Evolutionary conservation across 2,329 filamentous ascomycete genomes (phyloP).

Genomic region (Aspergillus spinulosporus): DNA sequence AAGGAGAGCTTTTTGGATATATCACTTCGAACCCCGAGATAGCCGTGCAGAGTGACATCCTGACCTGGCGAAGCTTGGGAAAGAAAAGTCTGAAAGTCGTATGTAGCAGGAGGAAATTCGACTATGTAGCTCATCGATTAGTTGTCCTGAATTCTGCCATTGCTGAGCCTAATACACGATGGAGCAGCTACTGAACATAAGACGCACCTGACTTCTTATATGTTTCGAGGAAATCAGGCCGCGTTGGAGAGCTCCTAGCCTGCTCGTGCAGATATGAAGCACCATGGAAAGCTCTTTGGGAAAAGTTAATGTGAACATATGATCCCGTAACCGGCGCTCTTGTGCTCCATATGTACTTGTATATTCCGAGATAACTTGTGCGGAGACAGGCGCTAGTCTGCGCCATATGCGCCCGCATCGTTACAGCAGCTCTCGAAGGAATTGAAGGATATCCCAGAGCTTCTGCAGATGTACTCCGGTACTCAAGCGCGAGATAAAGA

Average conservation of each 20-base stretch:
- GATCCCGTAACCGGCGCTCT: slow-evolving; percentile 12
- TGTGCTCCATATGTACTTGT: slow-evolving; percentile 35
- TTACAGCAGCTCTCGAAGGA: slow-evolving; percentile 7
- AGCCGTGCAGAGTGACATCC: slow-evolving; percentile 65
- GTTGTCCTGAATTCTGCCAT: not conserved
- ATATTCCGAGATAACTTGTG: slow-evolving; percentile 41
- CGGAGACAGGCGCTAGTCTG: slow-evolving; percentile 30
- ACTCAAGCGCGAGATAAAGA: not conserved
- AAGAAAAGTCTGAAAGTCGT: slow-evolving; percentile 41
- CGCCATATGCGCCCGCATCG: slow-evolving; percentile 27
- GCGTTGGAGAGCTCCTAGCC: slow-evolving; percentile 10
- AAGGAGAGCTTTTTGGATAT: slow-evolving; percentile 71
- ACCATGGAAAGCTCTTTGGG: slow-evolving; percentile 26
- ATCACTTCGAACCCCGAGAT: slow-evolving; percentile 67
- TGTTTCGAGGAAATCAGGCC: slow-evolving; percentile 37
- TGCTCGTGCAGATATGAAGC: slow-evolving; percentile 26
- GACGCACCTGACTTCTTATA: slow-evolving; percentile 50
- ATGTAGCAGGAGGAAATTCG: slow-evolving; percentile 48
- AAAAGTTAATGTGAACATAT: slow-evolving; percentile 7
- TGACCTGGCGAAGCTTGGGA: slow-evolving; percentile 34
- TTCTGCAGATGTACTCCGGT: not conserved
- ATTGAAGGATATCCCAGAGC: not conserved
- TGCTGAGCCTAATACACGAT: not conserved
- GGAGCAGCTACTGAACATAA: not conserved
- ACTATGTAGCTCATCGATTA: slow-evolving; percentile 36